Evolutionary conservation across 2,329 filamentous ascomycete species (phyloP), one percentile per base, ranked within the genome.

Genomic region (Fusarium aywerte): DNA sequence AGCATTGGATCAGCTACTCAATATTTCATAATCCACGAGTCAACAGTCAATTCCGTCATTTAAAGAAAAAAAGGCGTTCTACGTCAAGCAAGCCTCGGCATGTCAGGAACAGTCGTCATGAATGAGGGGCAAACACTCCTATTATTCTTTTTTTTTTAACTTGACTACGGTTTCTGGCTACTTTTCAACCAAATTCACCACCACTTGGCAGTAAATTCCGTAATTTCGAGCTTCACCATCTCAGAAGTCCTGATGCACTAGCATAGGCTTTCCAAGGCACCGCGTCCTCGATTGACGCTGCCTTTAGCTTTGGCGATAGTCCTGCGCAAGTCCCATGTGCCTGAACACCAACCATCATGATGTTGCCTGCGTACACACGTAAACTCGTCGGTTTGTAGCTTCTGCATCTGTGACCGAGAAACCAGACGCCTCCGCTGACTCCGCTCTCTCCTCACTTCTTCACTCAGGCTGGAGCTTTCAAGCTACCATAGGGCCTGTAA

Each of bases 401-500:
- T 69, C 66, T 65, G 52, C 58, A 62, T 63, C 68, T 65, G 58
- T 61, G 51, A 48, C 53, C 43, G 51, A 64, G 64, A 53, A 60
- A 59, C 66, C 54, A 36, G 58, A 43, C 52, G 64, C 64, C 70
- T 69, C 63, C 60, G 61, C 68, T 60, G 54, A 61, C 58, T 70
- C 67, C 62, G 62, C 56, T 61, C 63, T 69, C 43, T 65, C 61
- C 57, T 71, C 62, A 62, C 62, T 65, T 69, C 67, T 70, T 76
- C 70, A 73, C 75, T 71, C 76, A 84, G 84, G 83, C 84, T 87
- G 85, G 85, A 86, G 85, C 85, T 87, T 87, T 87, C 80, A 87
- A 87, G 85, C 85, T 84, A 87, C 84, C 85, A 87, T 82, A 81
- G 79, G 82, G 77, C 84, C 83, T 83, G 74, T 71, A 73, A 69